phyloP scores from a whole-genome alignment of 139 green algal species.

The Ostreobium quekettii region DNA sequence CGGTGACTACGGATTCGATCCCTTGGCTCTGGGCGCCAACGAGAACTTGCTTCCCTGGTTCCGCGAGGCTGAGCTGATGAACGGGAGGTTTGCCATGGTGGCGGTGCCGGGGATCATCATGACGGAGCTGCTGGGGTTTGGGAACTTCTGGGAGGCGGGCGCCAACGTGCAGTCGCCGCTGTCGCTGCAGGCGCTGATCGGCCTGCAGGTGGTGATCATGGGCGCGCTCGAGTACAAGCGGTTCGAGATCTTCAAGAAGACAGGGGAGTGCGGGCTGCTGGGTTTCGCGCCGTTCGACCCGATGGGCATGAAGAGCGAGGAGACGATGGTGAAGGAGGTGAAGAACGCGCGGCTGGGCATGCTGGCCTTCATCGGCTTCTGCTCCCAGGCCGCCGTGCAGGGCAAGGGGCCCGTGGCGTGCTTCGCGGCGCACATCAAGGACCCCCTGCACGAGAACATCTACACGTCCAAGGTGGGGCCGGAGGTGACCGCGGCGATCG shows the following conservation, averaged over 20 bases:
- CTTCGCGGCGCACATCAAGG: constrained; percentile 67
- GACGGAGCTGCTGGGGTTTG: constrained; percentile 55
- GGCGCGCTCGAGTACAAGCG: constrained; percentile 79
- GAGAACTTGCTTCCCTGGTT: constrained; percentile 49
- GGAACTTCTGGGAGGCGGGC: constrained; percentile 71
- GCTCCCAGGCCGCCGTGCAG: constrained; percentile 60
- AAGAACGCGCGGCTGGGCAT: constrained; percentile 76
- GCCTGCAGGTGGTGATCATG: constrained; percentile 66
- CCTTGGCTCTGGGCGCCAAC: constrained; percentile 51
- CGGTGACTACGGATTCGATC: constrained; percentile 52
- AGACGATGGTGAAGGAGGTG: constrained; percentile 66
- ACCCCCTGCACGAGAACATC: constrained; percentile 85
- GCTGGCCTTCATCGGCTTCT: constrained; percentile 83
- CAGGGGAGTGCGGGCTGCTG: constrained; percentile 33
- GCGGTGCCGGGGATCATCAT: constrained; percentile 78
- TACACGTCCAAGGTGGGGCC: constrained; percentile 71
- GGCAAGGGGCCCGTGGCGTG: constrained; percentile 75
- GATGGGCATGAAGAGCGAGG: constrained; percentile 44
- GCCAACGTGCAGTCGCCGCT: constrained; percentile 30
- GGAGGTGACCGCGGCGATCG: constrained; percentile 59
- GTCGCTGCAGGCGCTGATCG: constrained; percentile 43
- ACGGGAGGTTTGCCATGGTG: constrained; percentile 85
- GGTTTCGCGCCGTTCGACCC: constrained; percentile 60
- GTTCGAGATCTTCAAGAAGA: constrained; percentile 78
- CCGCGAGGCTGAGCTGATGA: constrained; percentile 74